Evolutionary conservation across 2,329 filamentous ascomycete species (phyloP), one percentile per base, ranked within the genome.

Genomic region (Cadophora malorum): DNA sequence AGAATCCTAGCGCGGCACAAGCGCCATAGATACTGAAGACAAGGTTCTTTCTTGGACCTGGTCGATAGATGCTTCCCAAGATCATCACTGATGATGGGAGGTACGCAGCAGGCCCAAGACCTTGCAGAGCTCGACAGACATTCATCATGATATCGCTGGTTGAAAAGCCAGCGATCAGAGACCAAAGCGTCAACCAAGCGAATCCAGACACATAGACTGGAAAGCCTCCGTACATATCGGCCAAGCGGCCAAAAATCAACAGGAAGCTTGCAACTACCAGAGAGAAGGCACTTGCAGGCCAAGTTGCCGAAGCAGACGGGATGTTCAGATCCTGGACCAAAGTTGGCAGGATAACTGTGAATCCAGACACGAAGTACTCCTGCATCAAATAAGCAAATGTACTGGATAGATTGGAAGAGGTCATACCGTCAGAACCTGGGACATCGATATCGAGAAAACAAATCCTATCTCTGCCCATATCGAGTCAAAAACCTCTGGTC

Each of bases 321-420:
- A 96, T 93, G 49, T 87, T 65, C 4, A 96, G 83, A 0, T 87
- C 83, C 12, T 78, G 76, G 12, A 87, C 82, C 3, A 96, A 78
- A 0, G 86, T 87, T 0, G 92, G 92, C 0, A 94, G 79, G 31
- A 95, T 86, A 72, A 91, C 90, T 68, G 85, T 86, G 77, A 94
- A 96, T 38, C 93, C 93, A 58, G 89, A 91, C 62, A 95, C 84
- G 70, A 87, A 88, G 74, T 87, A 90, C 78, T 90, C 88, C 81
- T 85, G 68, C 33, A 9, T 35, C 16, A 53, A 33, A 52, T 69
- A 16, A 58, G 38, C 9, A 16, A 65, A 16, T 62, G 19, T 21
- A 21, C 47, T 21, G 25, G 21, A 38, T 31, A 28, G 10, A 25
- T 45, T 55, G 23, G 28, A 31, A 41, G 25, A 55, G 47, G 38